Conservation (phyloP, 129 eudicot species). For the Artemisia argyi region DNA sequence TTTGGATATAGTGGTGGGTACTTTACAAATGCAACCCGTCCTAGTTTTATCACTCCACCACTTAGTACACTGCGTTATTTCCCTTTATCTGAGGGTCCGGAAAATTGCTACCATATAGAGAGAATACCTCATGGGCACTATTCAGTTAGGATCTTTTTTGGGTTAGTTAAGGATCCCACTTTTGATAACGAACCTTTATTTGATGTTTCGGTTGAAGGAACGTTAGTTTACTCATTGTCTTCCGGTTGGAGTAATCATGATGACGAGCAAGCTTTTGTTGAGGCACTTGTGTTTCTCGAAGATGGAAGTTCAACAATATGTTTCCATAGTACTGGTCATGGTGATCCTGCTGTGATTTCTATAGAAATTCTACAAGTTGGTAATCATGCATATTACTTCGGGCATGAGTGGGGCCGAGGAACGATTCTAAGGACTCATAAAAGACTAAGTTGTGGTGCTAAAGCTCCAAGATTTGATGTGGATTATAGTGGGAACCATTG, state of each 20-base stretch:
- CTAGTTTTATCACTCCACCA: constrained; percentile 72
- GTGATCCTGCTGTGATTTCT: constrained; percentile 85
- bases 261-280: constrained; percentile 79
- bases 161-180: constrained; percentile 68
- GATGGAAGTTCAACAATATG: constrained; percentile 77
- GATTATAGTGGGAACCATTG: constrained; percentile 74
- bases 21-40: constrained; percentile 71
- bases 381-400: constrained; percentile 65
- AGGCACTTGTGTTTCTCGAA: constrained; percentile 68
- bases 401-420: constrained; percentile 68
- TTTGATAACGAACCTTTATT: constrained; percentile 90
- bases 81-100: constrained; percentile 88
- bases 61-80: constrained; percentile 78
- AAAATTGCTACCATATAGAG: constrained; percentile 80
- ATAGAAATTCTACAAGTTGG: constrained; percentile 92
- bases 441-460: constrained; percentile 74
- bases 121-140: constrained; percentile 80
- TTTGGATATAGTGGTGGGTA: constrained; percentile 86
- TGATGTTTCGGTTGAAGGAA: constrained; percentile 87
- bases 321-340: constrained; percentile 97
- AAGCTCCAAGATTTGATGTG: constrained; percentile 64
- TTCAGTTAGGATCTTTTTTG: constrained; percentile 72
- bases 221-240: constrained; percentile 68
- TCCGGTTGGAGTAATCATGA: constrained; percentile 95
- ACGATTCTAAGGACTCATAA: constrained; percentile 68